A percentile compares a stretch with the other conserved stretches of the same genome.
phyloP scores from a whole-genome alignment of 2,329 filamentous ascomycete species.

The Stemphylium lycopersici region DNA sequence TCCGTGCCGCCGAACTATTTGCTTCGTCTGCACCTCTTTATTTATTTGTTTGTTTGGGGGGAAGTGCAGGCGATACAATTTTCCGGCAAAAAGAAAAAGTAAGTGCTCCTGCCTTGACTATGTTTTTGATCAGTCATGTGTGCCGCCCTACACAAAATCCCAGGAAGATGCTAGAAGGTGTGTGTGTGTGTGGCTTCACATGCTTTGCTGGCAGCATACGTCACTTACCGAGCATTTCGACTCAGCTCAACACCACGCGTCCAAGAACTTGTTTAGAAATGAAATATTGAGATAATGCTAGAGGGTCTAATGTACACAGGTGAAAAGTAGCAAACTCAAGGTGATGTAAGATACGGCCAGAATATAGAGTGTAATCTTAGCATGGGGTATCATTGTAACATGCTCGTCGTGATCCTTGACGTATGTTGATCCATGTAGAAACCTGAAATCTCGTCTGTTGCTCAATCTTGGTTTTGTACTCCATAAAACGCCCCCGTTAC shows the following conservation, averaged over 20 bases:
- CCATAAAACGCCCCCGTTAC: slow-evolving; percentile 11
- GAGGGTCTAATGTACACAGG: slow-evolving; percentile 10
- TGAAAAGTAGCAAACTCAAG: slow-evolving; percentile 4
- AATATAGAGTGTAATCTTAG: slow-evolving; percentile 14
- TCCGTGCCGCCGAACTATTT: no score
- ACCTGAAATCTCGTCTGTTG: slow-evolving; percentile 15
- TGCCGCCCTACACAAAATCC: no score
- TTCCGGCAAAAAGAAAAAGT: no score
- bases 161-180: no score
- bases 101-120: no score
- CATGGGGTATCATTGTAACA: slow-evolving; percentile 21
- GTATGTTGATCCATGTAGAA: slow-evolving; percentile 18
- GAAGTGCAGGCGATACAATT: no score
- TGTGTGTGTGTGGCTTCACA: no score
- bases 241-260: no score
- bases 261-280: neutral
- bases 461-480: slow-evolving; percentile 19
- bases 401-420: slow-evolving; percentile 16
- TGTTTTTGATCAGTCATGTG: no score
- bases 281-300: slow-evolving; percentile 2
- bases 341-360: slow-evolving; percentile 4
- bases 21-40: no score
- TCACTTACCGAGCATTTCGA: neutral
- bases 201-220: no score
- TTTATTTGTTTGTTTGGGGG: no score